Evolutionary conservation across 768 basidiomycete genomes (phyloP).

Genomic region (Agaricus subrufescens): DNA sequence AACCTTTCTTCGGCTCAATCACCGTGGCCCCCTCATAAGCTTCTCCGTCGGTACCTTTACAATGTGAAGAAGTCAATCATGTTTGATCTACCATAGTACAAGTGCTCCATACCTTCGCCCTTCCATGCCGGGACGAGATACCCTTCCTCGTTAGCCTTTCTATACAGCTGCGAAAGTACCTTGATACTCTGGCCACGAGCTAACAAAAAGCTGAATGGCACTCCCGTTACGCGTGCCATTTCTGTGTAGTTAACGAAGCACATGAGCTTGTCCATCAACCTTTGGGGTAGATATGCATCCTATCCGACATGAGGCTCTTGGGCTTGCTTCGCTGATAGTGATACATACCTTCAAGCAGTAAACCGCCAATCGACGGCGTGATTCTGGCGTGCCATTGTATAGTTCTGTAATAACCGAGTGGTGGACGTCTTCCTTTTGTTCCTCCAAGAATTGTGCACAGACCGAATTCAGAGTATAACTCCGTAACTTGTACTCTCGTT

Average conservation of each 20-base stretch:
- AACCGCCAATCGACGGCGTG: slow-evolving; percentile 86
- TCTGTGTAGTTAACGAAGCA: slow-evolving; percentile 98
- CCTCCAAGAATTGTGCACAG: slow-evolving; percentile 94
- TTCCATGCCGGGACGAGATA: slow-evolving; percentile 87
- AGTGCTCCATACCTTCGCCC: slow-evolving; percentile 59
- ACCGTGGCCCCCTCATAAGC: slow-evolving; percentile 99
- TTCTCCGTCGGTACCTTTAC: slow-evolving; percentile 71
- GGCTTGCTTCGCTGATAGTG: background rate
- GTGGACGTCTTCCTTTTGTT: slow-evolving; percentile 99
- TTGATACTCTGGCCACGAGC: slow-evolving; percentile 98
- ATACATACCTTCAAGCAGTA: slow-evolving; percentile 88
- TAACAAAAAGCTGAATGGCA: slow-evolving; percentile 95
- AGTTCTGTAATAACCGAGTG: slow-evolving; percentile 97
- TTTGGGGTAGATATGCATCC: slow-evolving; percentile 98
- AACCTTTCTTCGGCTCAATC: slow-evolving; percentile 94
- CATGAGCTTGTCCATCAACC: slow-evolving; percentile 96
- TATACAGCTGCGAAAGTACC: slow-evolving; percentile 92
- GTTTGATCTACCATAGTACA: background rate
- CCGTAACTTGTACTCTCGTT: slow-evolving; percentile 94
- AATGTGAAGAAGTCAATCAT: background rate
- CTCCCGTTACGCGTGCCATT: slow-evolving; percentile 99
- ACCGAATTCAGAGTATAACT: slow-evolving; percentile 98
- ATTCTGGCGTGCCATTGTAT: slow-evolving; percentile 95
- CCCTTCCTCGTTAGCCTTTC: slow-evolving; percentile 87
- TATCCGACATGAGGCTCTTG: background rate